These are phyloP conservation scores for Euptelea pleiosperma DNA, from an alignment of 164 flowering plant genomes.

Conservation along the genomic window DNA sequence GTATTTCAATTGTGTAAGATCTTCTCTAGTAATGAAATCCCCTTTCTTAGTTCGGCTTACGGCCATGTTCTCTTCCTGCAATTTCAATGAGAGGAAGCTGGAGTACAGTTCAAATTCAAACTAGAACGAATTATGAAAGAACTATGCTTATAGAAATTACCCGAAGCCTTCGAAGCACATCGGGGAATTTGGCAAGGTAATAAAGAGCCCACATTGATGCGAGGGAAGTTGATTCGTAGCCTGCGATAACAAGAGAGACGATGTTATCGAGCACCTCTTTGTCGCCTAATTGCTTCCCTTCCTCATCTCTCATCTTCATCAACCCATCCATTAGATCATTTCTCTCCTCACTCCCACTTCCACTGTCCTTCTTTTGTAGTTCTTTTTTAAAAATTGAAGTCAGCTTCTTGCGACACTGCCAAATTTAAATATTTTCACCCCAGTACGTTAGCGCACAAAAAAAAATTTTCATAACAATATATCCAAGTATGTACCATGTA, in stretches of 20 bases:
- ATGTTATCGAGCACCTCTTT: constrained; percentile 59
- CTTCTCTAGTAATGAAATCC: constrained; percentile 39
- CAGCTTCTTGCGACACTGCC: constrained; percentile 46
- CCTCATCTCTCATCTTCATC: constrained; percentile 39
- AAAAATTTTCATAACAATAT: too few species aligned
- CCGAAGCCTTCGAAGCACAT: constrained; percentile 42
- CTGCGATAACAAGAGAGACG: constrained; percentile 36
- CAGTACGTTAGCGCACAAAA: too few species aligned
- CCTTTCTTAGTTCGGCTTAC: constrained; percentile 25
- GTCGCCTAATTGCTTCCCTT: constrained; percentile 41
- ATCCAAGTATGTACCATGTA: too few species aligned
- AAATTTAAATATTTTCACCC: not conserved
- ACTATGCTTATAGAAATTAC: too few species aligned
- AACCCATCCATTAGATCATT: constrained; percentile 56
- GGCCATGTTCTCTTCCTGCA: constrained; percentile 45
- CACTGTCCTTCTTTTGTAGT: constrained; percentile 39
- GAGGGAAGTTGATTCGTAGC: constrained; percentile 45
- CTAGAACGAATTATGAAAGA: too few species aligned
- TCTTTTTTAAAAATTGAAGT: constrained; percentile 29
- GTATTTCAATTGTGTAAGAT: constrained; percentile 33
- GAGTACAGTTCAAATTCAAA: too few species aligned
- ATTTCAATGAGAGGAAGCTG: not conserved
- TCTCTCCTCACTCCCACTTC: not conserved
- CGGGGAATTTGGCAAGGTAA: constrained; percentile 50
- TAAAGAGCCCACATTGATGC: constrained; percentile 50